Percentiles rank a stretch among this genome's conserved stretches.
Evolutionary conservation across 129 eudicot species (phyloP).

Genomic region (Flaveria linearis): DNA sequence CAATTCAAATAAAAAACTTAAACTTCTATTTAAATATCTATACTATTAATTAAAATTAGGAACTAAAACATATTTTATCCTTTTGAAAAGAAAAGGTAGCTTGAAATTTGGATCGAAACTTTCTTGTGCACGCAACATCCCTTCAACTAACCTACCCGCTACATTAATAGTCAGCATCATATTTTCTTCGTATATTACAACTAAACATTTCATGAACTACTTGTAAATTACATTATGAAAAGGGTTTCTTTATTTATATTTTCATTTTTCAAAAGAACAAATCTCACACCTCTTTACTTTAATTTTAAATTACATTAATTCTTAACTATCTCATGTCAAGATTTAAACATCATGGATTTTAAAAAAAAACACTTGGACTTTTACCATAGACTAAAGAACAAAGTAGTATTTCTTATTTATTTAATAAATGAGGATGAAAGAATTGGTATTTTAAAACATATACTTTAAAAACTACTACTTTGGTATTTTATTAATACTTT

Average conservation of each 20-base stretch:
- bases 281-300: no score
- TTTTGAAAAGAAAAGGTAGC: background rate
- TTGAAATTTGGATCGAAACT: conserved; percentile 4
- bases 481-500: no score
- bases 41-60: background rate
- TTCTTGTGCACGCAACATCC: background rate
- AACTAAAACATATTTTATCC: background rate
- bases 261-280: no score
- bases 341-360: no score
- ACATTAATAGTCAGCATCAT: background rate
- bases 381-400: no score
- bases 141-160: background rate
- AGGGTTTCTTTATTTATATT: no score
- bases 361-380: no score
- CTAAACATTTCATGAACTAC: background rate
- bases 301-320: no score
- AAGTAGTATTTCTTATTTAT: background rate
- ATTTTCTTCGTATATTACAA: background rate
- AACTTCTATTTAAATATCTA: background rate
- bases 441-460: no score
- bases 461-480: no score
- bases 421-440: background rate
- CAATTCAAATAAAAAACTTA: background rate
- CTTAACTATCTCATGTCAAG: no score
- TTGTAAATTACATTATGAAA: background rate